Evolutionary conservation across 306 rosid genomes (phyloP), one percentile per base, ranked within the genome.

Genomic region (Hippophae tibetana): DNA sequence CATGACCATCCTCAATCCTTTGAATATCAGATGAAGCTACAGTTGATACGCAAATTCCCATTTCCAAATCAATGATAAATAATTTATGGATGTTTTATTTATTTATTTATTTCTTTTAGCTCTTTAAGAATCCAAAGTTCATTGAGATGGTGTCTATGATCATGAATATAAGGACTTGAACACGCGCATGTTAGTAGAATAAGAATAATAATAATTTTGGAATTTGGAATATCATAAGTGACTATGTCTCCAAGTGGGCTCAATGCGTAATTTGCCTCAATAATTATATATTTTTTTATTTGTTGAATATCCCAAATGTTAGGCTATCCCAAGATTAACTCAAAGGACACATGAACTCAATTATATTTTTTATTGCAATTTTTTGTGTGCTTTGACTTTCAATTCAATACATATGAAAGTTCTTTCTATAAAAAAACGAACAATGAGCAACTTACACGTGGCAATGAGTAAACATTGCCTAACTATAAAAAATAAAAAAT

Each of bases 11-110:
- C 43, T 63, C 74, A 56, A 76, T 58, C 63, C 62, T 82, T 58
- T 65, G 81, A 73, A 76, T 76, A 79, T 81, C 78, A 18, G 83
- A 62, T 58, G 83, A 68, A 64, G 79, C 63, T 61, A 60, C 12
- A 65, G 38, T 31, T 31, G 95, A 86, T 13, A 81, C 61, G 72
- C 88, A 89, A 80, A 73, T 76, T 77, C 90, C 96, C 96, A 85
- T 85, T 50, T 68, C 44, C 49, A 50, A 51, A 57, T 50, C 54
- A 31, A 41, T 63, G 7, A 54, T 12, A 5, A 14, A 42, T 31
- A 18, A 26, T 18, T 7, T 48, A 13, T 42, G 14, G 43, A 42
- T 31, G 3, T 13, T 42, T 54, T 47, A 50, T 25, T 11, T 59
- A 31, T 2, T 58, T 42, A 49, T 54, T 54, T 65, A 51, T 51